Conservation (phyloP, 2,329 filamentous ascomycete genomes). For the Pestalotiopsis sp. region DNA sequence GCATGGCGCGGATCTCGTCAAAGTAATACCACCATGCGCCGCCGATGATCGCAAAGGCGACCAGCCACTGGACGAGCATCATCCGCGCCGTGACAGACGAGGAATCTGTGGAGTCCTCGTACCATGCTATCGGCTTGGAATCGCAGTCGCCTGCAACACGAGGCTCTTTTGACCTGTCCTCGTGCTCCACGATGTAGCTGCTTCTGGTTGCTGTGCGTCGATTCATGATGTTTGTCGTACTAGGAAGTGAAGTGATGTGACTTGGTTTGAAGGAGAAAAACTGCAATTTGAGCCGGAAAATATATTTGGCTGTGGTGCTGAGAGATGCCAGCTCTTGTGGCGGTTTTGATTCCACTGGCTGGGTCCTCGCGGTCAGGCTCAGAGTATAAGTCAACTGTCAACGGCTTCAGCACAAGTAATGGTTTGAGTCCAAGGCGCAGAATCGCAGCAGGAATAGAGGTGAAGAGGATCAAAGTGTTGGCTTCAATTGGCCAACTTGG, state of each 20-base stretch:
- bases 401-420: no score
- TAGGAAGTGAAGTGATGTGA: neutral
- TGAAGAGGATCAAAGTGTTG: neutral
- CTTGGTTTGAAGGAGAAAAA: neutral
- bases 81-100: neutral
- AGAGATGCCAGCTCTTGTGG: no score
- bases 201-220: neutral
- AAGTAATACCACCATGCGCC: neutral
- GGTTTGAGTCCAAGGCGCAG: no score
- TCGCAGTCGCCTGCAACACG: constrained; percentile 3
- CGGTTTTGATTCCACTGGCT: no score
- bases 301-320: neutral
- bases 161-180: neutral
- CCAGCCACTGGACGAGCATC: constrained; percentile 7
- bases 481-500: neutral
- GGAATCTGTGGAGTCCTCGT: constrained; percentile 6
- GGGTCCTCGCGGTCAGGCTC: no score
- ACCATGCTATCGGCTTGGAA: neutral
- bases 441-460: no score
- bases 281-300: neutral
- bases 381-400: no score
- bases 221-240: neutral
- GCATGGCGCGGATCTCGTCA: constrained; percentile 3
- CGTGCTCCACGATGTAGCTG: neutral
- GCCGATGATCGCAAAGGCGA: neutral